Percentiles rank a stretch among this genome's conserved stretches.
These are phyloP conservation scores for Amphicarpaea edgeworthii DNA, from an alignment of 306 rosid species.

Conservation along the genomic window DNA sequence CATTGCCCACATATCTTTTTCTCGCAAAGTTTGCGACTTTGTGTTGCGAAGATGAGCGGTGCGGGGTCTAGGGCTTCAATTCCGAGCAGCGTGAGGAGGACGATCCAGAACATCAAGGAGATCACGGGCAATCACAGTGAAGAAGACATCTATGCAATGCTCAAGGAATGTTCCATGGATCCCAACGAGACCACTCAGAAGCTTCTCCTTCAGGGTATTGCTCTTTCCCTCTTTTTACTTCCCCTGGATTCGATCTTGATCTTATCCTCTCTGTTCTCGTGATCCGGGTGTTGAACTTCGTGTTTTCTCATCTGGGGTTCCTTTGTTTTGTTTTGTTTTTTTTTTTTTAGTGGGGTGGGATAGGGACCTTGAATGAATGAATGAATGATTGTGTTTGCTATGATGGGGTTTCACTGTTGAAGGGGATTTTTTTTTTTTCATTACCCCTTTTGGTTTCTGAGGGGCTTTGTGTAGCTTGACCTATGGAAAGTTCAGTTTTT, in stretches of 20 bases:
- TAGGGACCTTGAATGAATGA: constrained; percentile 47
- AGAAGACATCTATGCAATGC: constrained; percentile 95
- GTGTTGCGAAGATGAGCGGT: constrained; percentile 68
- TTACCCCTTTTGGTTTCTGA: constrained; percentile 44
- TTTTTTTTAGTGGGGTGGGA: constrained; percentile 18
- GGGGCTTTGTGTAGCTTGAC: constrained; percentile 41
- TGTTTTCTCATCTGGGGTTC: constrained; percentile 48
- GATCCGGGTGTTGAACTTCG: constrained; percentile 53
- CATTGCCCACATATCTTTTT: constrained; percentile 32
- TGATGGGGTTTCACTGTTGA: constrained; percentile 58
- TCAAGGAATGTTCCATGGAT: constrained; percentile 96
- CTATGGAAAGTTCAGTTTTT: constrained; percentile 44
- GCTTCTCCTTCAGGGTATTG: constrained; percentile 89
- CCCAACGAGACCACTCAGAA: constrained; percentile 94
- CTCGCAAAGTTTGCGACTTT: constrained; percentile 44
- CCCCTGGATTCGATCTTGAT: constrained; percentile 46
- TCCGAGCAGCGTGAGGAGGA: constrained; percentile 71
- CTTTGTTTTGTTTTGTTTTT: constrained; percentile 46
- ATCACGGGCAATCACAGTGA: constrained; percentile 85
- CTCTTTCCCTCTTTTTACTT: neutral
- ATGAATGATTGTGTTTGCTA: constrained; percentile 53
- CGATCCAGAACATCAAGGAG: constrained; percentile 89
- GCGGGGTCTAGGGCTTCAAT: constrained; percentile 88
- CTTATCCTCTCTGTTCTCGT: constrained; percentile 38
- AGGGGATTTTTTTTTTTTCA: constrained; percentile 7